Conservation (phyloP, 768 basidiomycete species). For the Pluteus cervinus region DNA sequence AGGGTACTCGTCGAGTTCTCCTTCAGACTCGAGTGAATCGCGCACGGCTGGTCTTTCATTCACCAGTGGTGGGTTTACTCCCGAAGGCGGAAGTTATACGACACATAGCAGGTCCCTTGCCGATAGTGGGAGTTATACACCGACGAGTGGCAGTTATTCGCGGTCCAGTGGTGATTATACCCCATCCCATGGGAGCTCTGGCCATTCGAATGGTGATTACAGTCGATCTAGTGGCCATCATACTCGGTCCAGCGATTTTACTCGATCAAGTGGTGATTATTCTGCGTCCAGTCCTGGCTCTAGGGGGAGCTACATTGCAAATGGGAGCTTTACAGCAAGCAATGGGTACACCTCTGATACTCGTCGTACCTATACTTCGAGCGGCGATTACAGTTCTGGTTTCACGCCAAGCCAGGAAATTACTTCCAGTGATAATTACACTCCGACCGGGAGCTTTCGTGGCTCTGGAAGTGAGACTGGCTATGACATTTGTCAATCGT, state of each 20-base stretch:
- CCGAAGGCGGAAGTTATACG: slow-evolving; percentile 7
- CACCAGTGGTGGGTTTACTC: no score
- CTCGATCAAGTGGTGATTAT: slow-evolving; percentile 9
- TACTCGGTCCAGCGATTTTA: slow-evolving; percentile 11
- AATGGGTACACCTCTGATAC: slow-evolving; percentile 7
- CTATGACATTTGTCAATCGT: slow-evolving; percentile 48
- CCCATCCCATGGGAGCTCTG: slow-evolving; percentile 13
- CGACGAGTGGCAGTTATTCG: slow-evolving; percentile 8
- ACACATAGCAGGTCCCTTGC: slow-evolving; percentile 6
- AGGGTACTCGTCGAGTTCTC: slow-evolving; percentile 34
- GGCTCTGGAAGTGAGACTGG: slow-evolving; percentile 32
- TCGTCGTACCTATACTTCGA: slow-evolving; percentile 7
- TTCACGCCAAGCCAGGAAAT: background rate
- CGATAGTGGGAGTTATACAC: slow-evolving; percentile 13
- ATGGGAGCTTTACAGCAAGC: slow-evolving; percentile 10
- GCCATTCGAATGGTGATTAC: slow-evolving; percentile 21
- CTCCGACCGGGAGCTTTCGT: slow-evolving; percentile 4
- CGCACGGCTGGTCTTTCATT: slow-evolving; percentile 34
- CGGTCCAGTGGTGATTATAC: slow-evolving; percentile 12
- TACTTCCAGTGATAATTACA: slow-evolving; percentile 8
- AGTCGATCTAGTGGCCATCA: slow-evolving; percentile 23
- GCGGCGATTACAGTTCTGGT: slow-evolving; percentile 2
- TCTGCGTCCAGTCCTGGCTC: no score
- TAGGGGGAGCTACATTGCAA: slow-evolving; percentile 24
- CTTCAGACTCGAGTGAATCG: slow-evolving; percentile 22